A percentile compares a stretch with the other conserved stretches of the same genome.
These are phyloP conservation scores for Jatropha curcas DNA, from an alignment of 345 rosid genomes.

Conservation along the genomic window DNA sequence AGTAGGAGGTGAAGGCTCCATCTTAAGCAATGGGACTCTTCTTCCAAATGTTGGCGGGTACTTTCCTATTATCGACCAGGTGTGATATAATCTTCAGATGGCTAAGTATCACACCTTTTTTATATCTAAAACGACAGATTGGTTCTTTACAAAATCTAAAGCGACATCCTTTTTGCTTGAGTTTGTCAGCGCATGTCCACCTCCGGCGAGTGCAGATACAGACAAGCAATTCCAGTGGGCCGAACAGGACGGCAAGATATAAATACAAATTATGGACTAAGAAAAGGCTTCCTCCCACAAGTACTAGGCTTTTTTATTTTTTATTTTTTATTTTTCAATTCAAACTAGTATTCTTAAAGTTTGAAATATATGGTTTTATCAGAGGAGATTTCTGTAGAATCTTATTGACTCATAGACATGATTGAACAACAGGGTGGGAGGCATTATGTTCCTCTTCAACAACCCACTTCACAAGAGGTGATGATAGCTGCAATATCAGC, in stretches of 20 bases:
- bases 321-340: too few relatives aligned
- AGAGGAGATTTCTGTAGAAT: too few relatives aligned
- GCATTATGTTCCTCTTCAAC: conserved; percentile 68
- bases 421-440: conserved; percentile 71
- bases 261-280: conserved; percentile 67
- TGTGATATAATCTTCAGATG: too few relatives aligned
- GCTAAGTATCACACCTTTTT: too few relatives aligned
- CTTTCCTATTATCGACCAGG: conserved; percentile 84
- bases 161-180: not conserved
- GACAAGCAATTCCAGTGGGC: conserved; percentile 83
- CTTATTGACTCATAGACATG: too few relatives aligned
- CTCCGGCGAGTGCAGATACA: conserved; percentile 84
- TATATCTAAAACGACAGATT: too few relatives aligned
- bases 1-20: too few relatives aligned
- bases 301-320: conserved; percentile 4
- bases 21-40: too few relatives aligned
- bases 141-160: not conserved
- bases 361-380: not conserved
- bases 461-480: conserved; percentile 80
- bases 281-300: conserved; percentile 87
- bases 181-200: too few relatives aligned
- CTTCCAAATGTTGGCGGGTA: too few relatives aligned
- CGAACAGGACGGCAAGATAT: conserved; percentile 60
- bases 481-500: conserved; percentile 59
- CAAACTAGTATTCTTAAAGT: too few relatives aligned